Base-by-base conservation (phyloP, 306 rosid species). In the Dryas drummondii region DNA sequence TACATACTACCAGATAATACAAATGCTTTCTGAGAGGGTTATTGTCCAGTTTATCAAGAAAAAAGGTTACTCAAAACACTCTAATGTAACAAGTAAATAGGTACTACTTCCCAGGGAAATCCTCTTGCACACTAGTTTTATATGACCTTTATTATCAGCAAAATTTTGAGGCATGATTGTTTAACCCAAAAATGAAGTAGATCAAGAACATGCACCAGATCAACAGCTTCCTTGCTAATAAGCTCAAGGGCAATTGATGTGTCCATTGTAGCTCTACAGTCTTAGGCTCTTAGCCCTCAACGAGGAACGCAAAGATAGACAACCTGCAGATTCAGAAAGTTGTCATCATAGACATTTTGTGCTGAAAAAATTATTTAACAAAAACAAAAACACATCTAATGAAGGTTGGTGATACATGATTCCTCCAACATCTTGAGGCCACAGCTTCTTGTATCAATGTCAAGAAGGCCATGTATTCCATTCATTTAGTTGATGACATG, bases 141-240 rank as follows among this genome's bases (percentile, higher is more conserved):
- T 2, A 9, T 15, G 42, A 45, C 1, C 7, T 45, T 9, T 7
- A 57, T 5, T 9, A 22, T 73, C 46, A 60, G 7, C 59, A 16
- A 14, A 73, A 32, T 8, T 8, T 11, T n/a, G 41, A 15, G 16
- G 50, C 2, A 16, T 27, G 22, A 61, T 58, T 8, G 45, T 72
- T 72, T 9, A 61, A 49, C 49, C 27, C 13, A 5, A 17, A 66
- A 62, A 48, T 9, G 60, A 49, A 61, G 32, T 12, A 48, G 41
- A 22, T 62, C 13, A 50, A 48, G 51, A 74, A 51, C 7, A 41
- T 37, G n/a, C 40, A 74, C 78, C 78, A 74, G 78, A 61, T 74
- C 78, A 62, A 74, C 61, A 63, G 78, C 61, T 74, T 74, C 78
- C 70, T 74, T 66, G 61, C 37, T 47, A 49, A 74, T 74, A 61